Conservation (phyloP, 1,284 basidiomycete genomes). For the Cutaneotrichosporon daszewskae region DNA sequence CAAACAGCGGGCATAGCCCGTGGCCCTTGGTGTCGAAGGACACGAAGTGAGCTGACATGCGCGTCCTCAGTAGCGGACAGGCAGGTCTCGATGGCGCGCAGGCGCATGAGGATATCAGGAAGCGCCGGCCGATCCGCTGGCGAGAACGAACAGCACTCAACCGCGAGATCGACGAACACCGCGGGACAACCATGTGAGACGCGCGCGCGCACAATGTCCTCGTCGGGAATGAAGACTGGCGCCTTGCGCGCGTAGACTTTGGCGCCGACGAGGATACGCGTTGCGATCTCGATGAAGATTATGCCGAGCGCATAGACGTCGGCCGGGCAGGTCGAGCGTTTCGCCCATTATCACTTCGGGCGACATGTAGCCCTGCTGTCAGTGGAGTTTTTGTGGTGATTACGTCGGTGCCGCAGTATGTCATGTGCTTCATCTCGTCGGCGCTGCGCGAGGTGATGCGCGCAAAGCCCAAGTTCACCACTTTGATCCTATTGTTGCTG, state of each 20-base stretch:
- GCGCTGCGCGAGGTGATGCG: slow-evolving; percentile 80
- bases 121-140: slow-evolving; percentile 69
- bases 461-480: slow-evolving; percentile 88
- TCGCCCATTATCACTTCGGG: slow-evolving; percentile 89
- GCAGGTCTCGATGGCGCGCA: slow-evolving; percentile 73
- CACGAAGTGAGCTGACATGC: background rate
- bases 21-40: slow-evolving; percentile 46
- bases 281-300: slow-evolving; percentile 87
- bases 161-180: slow-evolving; percentile 66
- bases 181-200: slow-evolving; percentile 73
- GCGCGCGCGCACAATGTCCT: slow-evolving; percentile 32
- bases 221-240: slow-evolving; percentile 72
- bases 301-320: slow-evolving; percentile 93
- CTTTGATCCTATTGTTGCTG: slow-evolving; percentile 85
- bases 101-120: slow-evolving; percentile 64
- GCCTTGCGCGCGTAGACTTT: slow-evolving; percentile 69
- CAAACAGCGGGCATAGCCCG: slow-evolving; percentile 48
- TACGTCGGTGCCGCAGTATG: slow-evolving; percentile 97
- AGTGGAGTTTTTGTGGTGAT: slow-evolving; percentile 11
- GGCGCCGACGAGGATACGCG: slow-evolving; percentile 72
- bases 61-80: slow-evolving; percentile 29
- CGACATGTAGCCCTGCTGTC: slow-evolving; percentile 48
- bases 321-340: slow-evolving; percentile 85
- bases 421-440: slow-evolving; percentile 84
- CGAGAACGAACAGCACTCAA: slow-evolving; percentile 71